Evolutionary conservation across 2,329 filamentous ascomycete genomes (phyloP).

Genomic region (Magnaporthiopsis poae): DNA sequence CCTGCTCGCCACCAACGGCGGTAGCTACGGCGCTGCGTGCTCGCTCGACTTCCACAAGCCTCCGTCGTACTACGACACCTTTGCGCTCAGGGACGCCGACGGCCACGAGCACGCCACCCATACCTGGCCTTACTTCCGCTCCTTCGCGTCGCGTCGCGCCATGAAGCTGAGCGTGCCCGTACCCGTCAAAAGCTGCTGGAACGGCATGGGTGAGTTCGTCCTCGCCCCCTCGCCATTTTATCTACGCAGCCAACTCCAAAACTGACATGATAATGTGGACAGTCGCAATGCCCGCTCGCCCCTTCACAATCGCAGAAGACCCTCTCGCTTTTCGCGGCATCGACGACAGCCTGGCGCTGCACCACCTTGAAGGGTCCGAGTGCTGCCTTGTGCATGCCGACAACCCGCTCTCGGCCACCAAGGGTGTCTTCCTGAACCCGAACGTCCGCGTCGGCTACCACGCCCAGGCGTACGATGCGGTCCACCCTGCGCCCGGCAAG

Average conservation of each 20-base stretch:
- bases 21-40: conserved; percentile 50
- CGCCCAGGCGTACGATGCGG: conserved; percentile 38
- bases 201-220: conserved; percentile 43
- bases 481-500: conserved; percentile 28
- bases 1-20: conserved; percentile 43
- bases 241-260: neutral
- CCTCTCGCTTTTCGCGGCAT: conserved; percentile 53
- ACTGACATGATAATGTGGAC: neutral
- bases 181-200: conserved; percentile 58
- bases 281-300: conserved; percentile 6
- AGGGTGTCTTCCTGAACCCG: conserved; percentile 60
- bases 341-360: conserved; percentile 47
- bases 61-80: conserved; percentile 50
- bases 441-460: conserved; percentile 59
- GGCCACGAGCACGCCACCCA: conserved; percentile 42
- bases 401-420: conserved; percentile 44
- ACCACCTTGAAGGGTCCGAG: conserved; percentile 66
- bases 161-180: conserved; percentile 41
- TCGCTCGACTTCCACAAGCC: conserved; percentile 47
- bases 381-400: conserved; percentile 70
- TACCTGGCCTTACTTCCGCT: conserved; percentile 52
- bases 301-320: conserved; percentile 12
- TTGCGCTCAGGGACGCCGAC: conserved; percentile 45
- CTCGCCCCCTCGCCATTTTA: neutral
- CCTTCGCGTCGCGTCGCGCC: conserved; percentile 29